Evolutionary conservation across 768 basidiomycete genomes (phyloP), one percentile per base, ranked within the genome.

Genomic region (Rhizopogon vulgaris): DNA sequence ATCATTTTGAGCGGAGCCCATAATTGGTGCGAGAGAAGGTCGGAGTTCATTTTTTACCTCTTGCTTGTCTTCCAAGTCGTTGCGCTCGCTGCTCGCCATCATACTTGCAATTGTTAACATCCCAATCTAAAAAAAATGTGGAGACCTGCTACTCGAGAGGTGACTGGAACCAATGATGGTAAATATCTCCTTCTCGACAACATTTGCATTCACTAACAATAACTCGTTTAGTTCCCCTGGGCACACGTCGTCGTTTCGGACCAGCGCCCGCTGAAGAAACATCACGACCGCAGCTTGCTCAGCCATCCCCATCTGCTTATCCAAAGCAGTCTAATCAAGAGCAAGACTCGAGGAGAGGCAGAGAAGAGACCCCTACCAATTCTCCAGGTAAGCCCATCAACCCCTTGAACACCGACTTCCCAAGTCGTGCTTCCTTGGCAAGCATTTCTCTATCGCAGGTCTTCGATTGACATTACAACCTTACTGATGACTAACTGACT

Each of bases 91-190:
- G 4, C 49, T n/a, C 52, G 52, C 28, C 47, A 38, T 56, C 55
- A 70, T 72, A 71, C 71, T 69, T 70, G 18, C 17, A 30, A n/a
- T 18, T 32, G 18, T 46, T 46, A 8, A 30, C 11, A 14, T 22
- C 17, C 17, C 18, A 22, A 69, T 63, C 67, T 69, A 64, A 58
- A 54, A 69, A n/a, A 61, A 57, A 90, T 92, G 90, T 92, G 90
- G 88, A 85, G 84, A 71, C 89, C 89, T 52, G 88, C 90, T 56
- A 90, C 90, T 52, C 84, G 84, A 59, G 86, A 91, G 71, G 87
- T 94, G 27, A 90, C 90, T 37, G 94, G 93, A 52, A 94, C 93
- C 18, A 96, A 96, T 60, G 93, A 95, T 41, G 87, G 92, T 90
- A 37, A 61, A 82, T 71, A 30, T 40, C n/a, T n/a, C 41, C 17